Percentiles rank a stretch among this genome's conserved stretches.
Conservation (phyloP, 495 filamentous ascomycete genomes). For the Cercophora scortea region DNA sequence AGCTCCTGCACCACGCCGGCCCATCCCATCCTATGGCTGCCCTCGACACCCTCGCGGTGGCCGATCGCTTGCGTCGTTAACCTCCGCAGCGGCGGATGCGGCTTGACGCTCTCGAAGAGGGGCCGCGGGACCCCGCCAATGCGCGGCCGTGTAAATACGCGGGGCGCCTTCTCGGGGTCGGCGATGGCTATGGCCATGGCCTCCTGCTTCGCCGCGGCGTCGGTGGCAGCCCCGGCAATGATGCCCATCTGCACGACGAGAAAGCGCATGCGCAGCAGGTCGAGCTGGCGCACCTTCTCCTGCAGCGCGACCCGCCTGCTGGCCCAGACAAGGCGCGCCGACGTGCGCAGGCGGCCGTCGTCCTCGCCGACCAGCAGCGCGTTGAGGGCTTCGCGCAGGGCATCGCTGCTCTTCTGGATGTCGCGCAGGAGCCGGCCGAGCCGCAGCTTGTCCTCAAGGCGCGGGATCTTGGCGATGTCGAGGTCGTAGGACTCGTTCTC, state of each 20-base stretch:
- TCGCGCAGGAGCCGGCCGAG: conserved; percentile 42
- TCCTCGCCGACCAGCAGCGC: conserved; percentile 34
- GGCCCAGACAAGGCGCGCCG: conserved; percentile 42
- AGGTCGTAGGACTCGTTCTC: conserved; percentile 49
- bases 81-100: conserved; percentile 32
- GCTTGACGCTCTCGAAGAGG: conserved; percentile 30
- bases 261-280: conserved; percentile 52
- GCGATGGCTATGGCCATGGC: conserved; percentile 4
- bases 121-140: conserved; percentile 17
- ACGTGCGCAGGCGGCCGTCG: conserved; percentile 34
- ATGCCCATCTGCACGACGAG: conserved; percentile 48
- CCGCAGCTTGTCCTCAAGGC: conserved; percentile 44
- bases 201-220: conserved; percentile 26
- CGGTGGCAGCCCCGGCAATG: conserved; percentile 34
- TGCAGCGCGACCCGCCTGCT: conserved; percentile 34
- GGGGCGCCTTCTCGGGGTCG: conserved; percentile 21
- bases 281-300: conserved; percentile 48
- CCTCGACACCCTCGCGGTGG: conserved; percentile 29
- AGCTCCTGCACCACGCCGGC: conserved; percentile 46
- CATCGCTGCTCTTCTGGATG: conserved; percentile 50
- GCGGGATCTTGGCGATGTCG: conserved; percentile 40
- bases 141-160: neutral
- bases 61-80: conserved; percentile 38
- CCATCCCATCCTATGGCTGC: conserved; percentile 37
- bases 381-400: conserved; percentile 40